Conservation (phyloP, 257 asterid genomes). For the Penstemon davidsonii region DNA sequence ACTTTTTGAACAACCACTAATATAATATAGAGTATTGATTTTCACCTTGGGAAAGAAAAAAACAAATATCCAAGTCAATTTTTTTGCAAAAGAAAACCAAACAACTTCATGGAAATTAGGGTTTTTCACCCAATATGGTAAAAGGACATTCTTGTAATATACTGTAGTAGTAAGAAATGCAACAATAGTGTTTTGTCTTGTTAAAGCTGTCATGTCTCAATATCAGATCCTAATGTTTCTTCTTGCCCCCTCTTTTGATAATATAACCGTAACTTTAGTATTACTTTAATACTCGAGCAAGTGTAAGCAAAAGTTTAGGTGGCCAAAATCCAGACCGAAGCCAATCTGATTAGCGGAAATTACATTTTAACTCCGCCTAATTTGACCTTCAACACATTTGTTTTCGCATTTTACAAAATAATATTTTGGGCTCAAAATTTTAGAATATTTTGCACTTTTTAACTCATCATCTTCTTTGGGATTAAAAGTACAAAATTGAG, state of each 20-base stretch:
- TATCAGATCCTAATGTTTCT: constrained; percentile 13
- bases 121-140: constrained; percentile 8
- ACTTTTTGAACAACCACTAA: too few relatives aligned
- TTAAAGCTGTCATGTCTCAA: constrained; percentile 19
- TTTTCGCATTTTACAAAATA: background rate
- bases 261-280: background rate
- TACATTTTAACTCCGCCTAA: background rate
- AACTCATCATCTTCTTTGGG: too few relatives aligned
- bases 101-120: constrained; percentile 18
- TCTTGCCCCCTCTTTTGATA: constrained; percentile 4
- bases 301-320: background rate
- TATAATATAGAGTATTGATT: background rate
- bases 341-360: background rate
- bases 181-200: constrained; percentile 24
- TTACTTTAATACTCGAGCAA: background rate
- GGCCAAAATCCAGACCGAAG: background rate
- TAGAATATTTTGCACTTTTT: too few relatives aligned
- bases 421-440: too few relatives aligned
- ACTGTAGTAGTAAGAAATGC: background rate
- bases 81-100: constrained; percentile 26
- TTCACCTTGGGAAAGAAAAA: constrained; percentile 27
- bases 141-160: background rate
- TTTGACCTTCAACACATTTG: background rate
- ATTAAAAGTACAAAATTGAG: too few relatives aligned
- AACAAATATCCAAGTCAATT: background rate